Conservation (phyloP, 805 yeast genomes). For the Pichia gijzeniarum region DNA sequence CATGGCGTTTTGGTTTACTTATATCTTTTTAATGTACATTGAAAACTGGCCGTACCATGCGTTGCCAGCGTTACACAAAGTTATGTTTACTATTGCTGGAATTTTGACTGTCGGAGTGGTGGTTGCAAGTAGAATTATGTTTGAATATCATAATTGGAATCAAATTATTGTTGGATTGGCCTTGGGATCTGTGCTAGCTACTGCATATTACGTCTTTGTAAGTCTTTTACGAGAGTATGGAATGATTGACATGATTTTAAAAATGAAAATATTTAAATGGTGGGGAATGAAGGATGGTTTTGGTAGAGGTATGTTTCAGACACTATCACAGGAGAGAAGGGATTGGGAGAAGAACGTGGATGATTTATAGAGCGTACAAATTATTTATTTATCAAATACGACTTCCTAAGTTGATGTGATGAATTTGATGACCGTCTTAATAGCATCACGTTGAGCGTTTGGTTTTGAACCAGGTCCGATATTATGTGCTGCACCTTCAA, state of each 20-base stretch:
- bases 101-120: conserved; percentile 15
- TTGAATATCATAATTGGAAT: conserved; percentile 64
- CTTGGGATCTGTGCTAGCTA: conserved; percentile 57
- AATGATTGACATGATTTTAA: conserved; percentile 55
- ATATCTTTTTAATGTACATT: conserved; percentile 40
- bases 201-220: conserved; percentile 47
- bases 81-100: conserved; percentile 13
- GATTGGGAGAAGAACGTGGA: conserved; percentile 18
- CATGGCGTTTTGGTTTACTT: conserved; percentile 77
- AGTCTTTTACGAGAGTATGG: conserved; percentile 61
- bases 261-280: conserved; percentile 45
- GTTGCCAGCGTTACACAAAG: conserved; percentile 19
- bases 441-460: conserved; percentile 13
- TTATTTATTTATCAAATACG: not conserved
- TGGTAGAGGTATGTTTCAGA: conserved; percentile 11
- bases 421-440: conserved; percentile 14
- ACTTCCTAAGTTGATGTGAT: conserved; percentile 1
- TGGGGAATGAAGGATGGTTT: conserved; percentile 58
- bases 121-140: conserved; percentile 70
- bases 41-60: conserved; percentile 30
- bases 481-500: conserved; percentile 55
- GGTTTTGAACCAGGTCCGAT: conserved; percentile 37
- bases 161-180: conserved; percentile 73
- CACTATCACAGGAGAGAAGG: conserved; percentile 21
- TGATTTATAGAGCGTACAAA: not conserved